phyloP scores from a whole-genome alignment of 2,329 filamentous ascomycete species.

The Diaporthe batatas region DNA sequence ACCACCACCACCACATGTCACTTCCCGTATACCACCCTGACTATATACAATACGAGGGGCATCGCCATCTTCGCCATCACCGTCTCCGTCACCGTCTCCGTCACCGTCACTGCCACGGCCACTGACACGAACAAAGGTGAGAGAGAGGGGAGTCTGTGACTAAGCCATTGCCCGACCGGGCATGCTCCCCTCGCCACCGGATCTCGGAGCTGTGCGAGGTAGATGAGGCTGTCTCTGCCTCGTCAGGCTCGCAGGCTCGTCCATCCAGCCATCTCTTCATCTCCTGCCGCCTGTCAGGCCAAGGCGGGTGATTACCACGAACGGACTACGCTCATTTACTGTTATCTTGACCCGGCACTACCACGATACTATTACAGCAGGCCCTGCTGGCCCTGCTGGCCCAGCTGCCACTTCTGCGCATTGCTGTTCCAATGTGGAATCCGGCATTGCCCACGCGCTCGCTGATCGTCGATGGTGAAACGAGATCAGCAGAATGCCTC shows the following conservation, averaged over 20 bases:
- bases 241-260: no score
- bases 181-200: constrained; percentile 7
- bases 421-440: constrained; percentile 22
- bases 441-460: constrained; percentile 37
- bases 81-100: background rate
- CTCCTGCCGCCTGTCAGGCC: constrained; percentile 30
- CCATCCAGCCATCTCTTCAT: constrained; percentile 32
- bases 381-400: constrained; percentile 7
- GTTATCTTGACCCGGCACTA: constrained; percentile 26
- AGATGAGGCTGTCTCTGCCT: constrained; percentile 31
- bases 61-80: background rate
- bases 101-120: background rate
- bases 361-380: constrained; percentile 12
- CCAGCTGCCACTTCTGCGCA: background rate
- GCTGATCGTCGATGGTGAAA: constrained; percentile 43
- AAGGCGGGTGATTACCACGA: constrained; percentile 27
- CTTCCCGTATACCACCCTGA: background rate
- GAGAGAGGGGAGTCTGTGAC: background rate
- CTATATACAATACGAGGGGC: background rate
- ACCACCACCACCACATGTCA: background rate
- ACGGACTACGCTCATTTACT: constrained; percentile 28
- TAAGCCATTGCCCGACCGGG: background rate
- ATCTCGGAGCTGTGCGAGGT: constrained; percentile 24
- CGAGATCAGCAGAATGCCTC: constrained; percentile 41
- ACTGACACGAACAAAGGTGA: background rate